Percentiles rank a stretch among this genome's conserved stretches.
Evolutionary conservation across 768 basidiomycete genomes (phyloP).

Genomic region (Tricholoma saponaceum): DNA sequence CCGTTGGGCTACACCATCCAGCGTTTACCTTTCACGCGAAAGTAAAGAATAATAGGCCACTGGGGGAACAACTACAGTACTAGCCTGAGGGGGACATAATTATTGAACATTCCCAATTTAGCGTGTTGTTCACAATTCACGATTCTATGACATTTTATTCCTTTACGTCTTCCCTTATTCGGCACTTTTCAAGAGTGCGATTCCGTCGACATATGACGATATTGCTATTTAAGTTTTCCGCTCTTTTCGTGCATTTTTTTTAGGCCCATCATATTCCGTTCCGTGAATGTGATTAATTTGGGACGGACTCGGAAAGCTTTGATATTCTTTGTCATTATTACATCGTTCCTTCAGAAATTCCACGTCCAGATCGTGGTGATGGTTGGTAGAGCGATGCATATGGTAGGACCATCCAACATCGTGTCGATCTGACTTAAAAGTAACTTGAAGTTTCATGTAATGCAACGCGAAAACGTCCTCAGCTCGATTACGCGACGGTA

Average conservation of each 20-base stretch:
- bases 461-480: not conserved
- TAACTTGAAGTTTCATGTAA: not conserved
- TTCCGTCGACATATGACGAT: conserved; percentile 31
- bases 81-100: too few species aligned
- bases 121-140: not conserved
- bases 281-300: conserved; percentile 6
- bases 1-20: too few species aligned
- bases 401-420: too few species aligned
- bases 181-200: conserved; percentile 27
- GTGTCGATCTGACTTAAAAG: not conserved
- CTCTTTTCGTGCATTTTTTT: conserved; percentile 31
- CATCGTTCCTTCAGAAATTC: not conserved
- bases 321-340: not conserved
- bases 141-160: not conserved
- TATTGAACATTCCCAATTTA: too few species aligned
- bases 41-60: too few species aligned
- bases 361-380: not conserved
- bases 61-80: too few species aligned
- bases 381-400: conserved; percentile 10
- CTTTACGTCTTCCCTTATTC: not conserved
- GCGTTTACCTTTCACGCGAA: too few species aligned
- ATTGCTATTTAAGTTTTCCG: conserved; percentile 24
- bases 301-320: not conserved
- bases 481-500: not conserved
- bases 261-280: conserved; percentile 10